Evolutionary conservation across 345 rosid species (phyloP).

Genomic region (Corchorus olitorius): DNA sequence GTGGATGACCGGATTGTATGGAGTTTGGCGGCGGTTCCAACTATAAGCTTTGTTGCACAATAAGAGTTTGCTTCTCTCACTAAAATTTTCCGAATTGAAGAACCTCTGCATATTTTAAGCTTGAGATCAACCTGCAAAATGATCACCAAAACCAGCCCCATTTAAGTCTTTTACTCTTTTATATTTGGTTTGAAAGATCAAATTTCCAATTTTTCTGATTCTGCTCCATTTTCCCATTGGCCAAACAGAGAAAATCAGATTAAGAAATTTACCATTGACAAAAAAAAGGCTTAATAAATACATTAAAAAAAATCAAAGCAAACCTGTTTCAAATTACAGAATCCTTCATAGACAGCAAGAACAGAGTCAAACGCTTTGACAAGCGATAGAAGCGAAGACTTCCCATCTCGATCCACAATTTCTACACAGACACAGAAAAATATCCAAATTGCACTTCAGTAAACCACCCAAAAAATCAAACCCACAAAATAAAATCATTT

Average conservation of each 20-base stretch:
- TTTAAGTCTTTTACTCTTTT: background rate
- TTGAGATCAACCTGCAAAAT: conserved; percentile 84
- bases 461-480: background rate
- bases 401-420: conserved; percentile 62
- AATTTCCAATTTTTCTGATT: background rate
- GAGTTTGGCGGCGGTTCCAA: conserved; percentile 56
- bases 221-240: conserved; percentile 13
- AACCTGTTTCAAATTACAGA: conserved; percentile 99
- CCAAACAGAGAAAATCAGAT: conserved; percentile 9
- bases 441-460: conserved; percentile 1
- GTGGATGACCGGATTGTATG: conserved; percentile 61
- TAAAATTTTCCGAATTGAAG: conserved; percentile 58
- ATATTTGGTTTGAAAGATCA: background rate
- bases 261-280: background rate
- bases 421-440: conserved; percentile 26
- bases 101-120: conserved; percentile 85
- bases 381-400: conserved; percentile 74
- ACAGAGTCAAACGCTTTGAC: conserved; percentile 84
- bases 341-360: conserved; percentile 88
- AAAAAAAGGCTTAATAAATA: background rate
- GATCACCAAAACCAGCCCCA: conserved; percentile 5
- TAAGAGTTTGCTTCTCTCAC: conserved; percentile 80
- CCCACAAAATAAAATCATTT: background rate
- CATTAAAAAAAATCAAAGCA: background rate
- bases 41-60: conserved; percentile 60